Base-by-base conservation (phyloP, 495 filamentous ascomycete species). In the Penicillium psychrofluorescens region DNA sequence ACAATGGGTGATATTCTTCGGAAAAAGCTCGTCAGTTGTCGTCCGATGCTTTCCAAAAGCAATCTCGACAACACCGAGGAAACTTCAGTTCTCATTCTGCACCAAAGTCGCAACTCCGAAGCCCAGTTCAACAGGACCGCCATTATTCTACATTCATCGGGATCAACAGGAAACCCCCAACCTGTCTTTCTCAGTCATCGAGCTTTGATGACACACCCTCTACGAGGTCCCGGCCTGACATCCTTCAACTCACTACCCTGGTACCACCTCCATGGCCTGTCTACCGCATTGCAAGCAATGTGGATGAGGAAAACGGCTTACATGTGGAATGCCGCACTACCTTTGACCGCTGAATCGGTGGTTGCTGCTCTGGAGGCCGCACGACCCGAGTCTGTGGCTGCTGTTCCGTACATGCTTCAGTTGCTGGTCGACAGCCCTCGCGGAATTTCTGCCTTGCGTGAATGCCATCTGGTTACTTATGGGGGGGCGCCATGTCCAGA, bases 121-220 rank as follows among this genome's bases (percentile, higher is more conserved):
- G 36, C 35, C 1, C 61, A 49, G 30, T 54, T 33, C 59, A 70
- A 52, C 54, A 50, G 67, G 54, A 58, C 52, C 40, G 50, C 61
- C 6, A 45, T 77, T 33, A 79, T 80, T 11, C 59, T 75, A 36
- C 79, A 81, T 52, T 80, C 75, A 0, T 79, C 76, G 0, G 79
- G 79, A 2, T 79, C 76, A 0, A 83, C 77, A 1, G 77, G 79
- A 0, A 64, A 68, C 8, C 78, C 78, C 0, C 81, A 83, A 46
- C 74, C 78, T 1, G 46, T 77, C 1, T 62, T 53, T 39, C 55
- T 71, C 13, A 63, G 59, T 14, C 64, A 74, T 38, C 51, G 55
- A 35, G 63, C 64, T 1, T 62, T 59, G 42, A 68, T 66, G 67
- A 74, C 51, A 16, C 69, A 54, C 45, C 59, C 45, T 15, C 56